phyloP scores from a whole-genome alignment of 768 basidiomycete species.

The Mycena polygramma region DNA sequence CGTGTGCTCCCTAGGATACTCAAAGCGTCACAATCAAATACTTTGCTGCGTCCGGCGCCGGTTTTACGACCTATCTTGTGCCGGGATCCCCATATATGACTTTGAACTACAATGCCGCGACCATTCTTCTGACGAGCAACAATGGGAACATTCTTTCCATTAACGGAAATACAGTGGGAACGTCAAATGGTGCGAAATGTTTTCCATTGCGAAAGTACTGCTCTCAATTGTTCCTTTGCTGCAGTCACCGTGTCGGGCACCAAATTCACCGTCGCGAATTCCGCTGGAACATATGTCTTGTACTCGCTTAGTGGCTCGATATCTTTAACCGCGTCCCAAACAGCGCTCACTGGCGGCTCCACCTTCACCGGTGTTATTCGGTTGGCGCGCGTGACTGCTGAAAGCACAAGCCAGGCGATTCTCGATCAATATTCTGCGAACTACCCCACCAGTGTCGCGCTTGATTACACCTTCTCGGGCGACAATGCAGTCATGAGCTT shows the following conservation, averaged over 20 bases:
- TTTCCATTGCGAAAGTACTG: neutral
- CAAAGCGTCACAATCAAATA: slow-evolving; percentile 53
- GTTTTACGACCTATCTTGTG: slow-evolving; percentile 48
- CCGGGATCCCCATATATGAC: slow-evolving; percentile 53
- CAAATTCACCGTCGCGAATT: slow-evolving; percentile 46
- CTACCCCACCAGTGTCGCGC: slow-evolving; percentile 46
- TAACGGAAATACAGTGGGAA: slow-evolving; percentile 41
- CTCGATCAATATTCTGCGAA: slow-evolving; percentile 48
- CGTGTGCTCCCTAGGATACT: slow-evolving; percentile 41
- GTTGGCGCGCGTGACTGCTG: slow-evolving; percentile 42
- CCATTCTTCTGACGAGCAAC: slow-evolving; percentile 46
- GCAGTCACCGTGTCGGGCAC: slow-evolving; percentile 44
- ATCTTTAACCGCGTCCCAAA: slow-evolving; percentile 43
- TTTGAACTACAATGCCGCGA: slow-evolving; percentile 47
- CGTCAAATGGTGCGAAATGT: slow-evolving; percentile 39
- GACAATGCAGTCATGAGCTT: slow-evolving; percentile 47
- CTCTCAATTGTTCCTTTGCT: neutral
- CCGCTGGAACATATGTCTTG: slow-evolving; percentile 48
- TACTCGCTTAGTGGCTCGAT: slow-evolving; percentile 49
- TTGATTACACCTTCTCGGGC: slow-evolving; percentile 48
- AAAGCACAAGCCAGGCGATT: slow-evolving; percentile 43
- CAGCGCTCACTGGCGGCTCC: slow-evolving; percentile 42
- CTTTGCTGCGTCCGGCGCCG: slow-evolving; percentile 46
- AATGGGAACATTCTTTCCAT: slow-evolving; percentile 49
- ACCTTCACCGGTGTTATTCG: slow-evolving; percentile 48